Conservation (phyloP, 148 eudicot genomes). For the Mesembryanthemum crystallinum region DNA sequence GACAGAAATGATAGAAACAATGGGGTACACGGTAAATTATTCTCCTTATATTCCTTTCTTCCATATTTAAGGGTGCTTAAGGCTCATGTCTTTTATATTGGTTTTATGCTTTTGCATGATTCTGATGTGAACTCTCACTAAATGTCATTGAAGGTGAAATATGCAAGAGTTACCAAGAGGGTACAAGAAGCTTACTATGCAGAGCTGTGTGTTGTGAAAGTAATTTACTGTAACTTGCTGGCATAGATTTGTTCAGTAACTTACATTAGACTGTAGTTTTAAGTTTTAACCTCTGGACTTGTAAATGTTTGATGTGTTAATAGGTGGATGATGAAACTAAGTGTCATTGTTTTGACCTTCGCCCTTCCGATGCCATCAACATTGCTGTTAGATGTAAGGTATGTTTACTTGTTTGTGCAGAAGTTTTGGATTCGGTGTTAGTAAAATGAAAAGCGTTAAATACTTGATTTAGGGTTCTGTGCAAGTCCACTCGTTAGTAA, state of each 20-base stretch:
- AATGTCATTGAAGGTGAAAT: conserved; percentile 59
- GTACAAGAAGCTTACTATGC: conserved; percentile 91
- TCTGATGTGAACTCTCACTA: conserved; percentile 9
- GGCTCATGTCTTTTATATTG: neutral
- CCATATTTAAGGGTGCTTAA: neutral
- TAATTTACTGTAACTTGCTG: conserved; percentile 13
- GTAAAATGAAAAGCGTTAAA: neutral
- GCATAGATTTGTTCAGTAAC: neutral
- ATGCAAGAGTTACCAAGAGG: conserved; percentile 88
- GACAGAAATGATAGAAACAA: conserved; percentile 87
- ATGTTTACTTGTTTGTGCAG: conserved; percentile 7
- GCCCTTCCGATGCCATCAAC: conserved; percentile 96
- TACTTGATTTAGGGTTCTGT: neutral
- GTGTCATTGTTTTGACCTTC: conserved; percentile 64
- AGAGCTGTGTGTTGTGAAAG: conserved; percentile 69
- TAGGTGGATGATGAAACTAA: conserved; percentile 67
- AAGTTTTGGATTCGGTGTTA: neutral
- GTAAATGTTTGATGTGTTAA: conserved; percentile 7
- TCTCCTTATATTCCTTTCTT: neutral
- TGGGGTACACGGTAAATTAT: conserved; percentile 74
- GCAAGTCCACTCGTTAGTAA: neutral
- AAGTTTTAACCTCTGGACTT: neutral
- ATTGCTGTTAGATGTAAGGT: conserved; percentile 98
- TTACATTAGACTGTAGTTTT: neutral
- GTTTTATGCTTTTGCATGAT: neutral